These are phyloP conservation scores for Cladosporium oxysporum DNA, from an alignment of 2,329 filamentous ascomycete species.

Conservation along the genomic window DNA sequence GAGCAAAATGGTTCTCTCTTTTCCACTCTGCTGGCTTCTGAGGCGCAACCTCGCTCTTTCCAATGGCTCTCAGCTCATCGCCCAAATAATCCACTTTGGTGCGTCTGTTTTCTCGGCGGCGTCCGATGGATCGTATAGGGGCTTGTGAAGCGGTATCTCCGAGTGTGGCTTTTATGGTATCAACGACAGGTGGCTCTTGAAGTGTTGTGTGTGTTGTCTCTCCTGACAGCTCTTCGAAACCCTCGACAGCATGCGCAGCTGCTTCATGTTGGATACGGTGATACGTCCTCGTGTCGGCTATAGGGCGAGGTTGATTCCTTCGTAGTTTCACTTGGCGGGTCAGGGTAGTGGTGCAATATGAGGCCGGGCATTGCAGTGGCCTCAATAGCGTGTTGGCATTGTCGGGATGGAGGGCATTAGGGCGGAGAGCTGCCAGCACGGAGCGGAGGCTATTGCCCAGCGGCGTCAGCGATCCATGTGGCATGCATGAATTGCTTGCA, in stretches of 20 bases:
- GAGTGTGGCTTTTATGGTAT: not conserved
- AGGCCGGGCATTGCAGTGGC: not conserved
- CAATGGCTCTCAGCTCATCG: constrained; percentile 1
- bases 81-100: constrained; percentile 12
- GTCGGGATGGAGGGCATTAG: not conserved
- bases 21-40: constrained; percentile 2
- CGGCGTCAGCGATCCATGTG: constrained; percentile 37
- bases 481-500: constrained; percentile 32
- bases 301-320: not conserved
- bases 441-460: constrained; percentile 36
- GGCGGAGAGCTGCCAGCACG: constrained; percentile 27
- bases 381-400: not conserved
- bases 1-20: not conserved
- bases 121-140: not conserved
- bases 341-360: not conserved
- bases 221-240: not conserved
- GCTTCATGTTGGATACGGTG: not conserved
- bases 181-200: not conserved
- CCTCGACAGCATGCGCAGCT: not conserved
- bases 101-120: not conserved
- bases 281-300: not conserved
- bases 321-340: not conserved
- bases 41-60: constrained; percentile 6
- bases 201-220: not conserved
- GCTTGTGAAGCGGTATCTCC: not conserved